Conservation (phyloP, 768 basidiomycete species). For the Guyanaporus albipodus region DNA sequence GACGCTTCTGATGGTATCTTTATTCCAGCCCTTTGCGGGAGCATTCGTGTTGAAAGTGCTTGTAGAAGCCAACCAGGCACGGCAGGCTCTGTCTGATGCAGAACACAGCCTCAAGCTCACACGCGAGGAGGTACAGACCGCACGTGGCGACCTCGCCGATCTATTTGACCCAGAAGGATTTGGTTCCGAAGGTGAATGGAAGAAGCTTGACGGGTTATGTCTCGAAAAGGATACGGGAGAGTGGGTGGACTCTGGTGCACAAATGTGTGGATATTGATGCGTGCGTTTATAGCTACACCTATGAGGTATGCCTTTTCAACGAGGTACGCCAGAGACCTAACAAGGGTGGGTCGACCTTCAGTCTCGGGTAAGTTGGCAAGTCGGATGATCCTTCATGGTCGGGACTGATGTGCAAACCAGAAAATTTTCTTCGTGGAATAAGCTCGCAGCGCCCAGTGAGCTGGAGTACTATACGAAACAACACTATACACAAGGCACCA, state of each 20-base stretch:
- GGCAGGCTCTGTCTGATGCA: constrained; percentile 57
- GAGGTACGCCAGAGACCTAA: constrained; percentile 86
- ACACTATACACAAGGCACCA: constrained; percentile 75
- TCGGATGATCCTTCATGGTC: background rate
- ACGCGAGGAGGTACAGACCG: constrained; percentile 49
- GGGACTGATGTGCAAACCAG: constrained; percentile 35
- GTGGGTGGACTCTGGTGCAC: constrained; percentile 48
- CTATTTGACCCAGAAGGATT: constrained; percentile 66
- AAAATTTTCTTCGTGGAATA: constrained; percentile 78
- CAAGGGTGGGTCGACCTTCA: constrained; percentile 67
- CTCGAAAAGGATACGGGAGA: constrained; percentile 83
- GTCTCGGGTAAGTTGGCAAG: constrained; percentile 69
- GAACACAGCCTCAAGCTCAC: constrained; percentile 54
- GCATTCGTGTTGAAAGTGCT: constrained; percentile 1
- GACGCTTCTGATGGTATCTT: constrained; percentile 41
- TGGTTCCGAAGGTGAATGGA: constrained; percentile 88
- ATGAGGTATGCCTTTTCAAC: constrained; percentile 89
- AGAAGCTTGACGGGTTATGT: constrained; percentile 84
- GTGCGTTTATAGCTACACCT: constrained; percentile 66
- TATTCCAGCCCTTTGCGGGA: background rate
- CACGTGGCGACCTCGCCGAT: constrained; percentile 55
- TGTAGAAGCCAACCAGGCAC: constrained; percentile 57
- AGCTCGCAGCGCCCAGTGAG: constrained; percentile 51
- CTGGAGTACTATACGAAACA: constrained; percentile 79
- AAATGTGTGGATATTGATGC: constrained; percentile 5